Evolutionary conservation across 2,329 filamentous ascomycete genomes (phyloP).

Genomic region (Trichophyton simii): DNA sequence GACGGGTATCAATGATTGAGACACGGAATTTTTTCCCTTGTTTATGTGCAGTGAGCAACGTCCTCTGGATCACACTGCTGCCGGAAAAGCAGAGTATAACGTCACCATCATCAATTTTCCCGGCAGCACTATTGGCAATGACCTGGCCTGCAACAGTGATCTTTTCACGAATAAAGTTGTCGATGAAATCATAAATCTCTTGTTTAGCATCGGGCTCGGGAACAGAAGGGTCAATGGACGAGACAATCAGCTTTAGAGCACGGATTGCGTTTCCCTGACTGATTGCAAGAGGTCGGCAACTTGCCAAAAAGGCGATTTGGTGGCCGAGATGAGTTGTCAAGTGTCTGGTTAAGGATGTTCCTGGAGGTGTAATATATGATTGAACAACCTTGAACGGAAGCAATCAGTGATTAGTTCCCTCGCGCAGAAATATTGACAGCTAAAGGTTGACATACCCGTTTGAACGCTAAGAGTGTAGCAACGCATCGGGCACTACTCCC

Average conservation of each 20-base stretch:
- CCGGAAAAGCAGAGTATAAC: conserved; percentile 79
- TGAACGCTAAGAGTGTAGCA: conserved; percentile 78
- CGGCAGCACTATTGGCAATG: conserved; percentile 63
- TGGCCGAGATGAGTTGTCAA: conserved; percentile 85
- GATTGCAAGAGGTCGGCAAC: conserved; percentile 89
- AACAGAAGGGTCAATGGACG: conserved; percentile 74
- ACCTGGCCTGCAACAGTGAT: conserved; percentile 77
- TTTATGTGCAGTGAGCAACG: conserved; percentile 58
- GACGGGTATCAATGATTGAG: conserved; percentile 66
- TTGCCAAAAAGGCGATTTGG: conserved; percentile 88
- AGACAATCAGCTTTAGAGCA: conserved; percentile 84
- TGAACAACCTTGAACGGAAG: conserved; percentile 53
- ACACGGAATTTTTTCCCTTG: conserved; percentile 68
- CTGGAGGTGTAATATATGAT: conserved; percentile 78
- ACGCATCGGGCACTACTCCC: conserved; percentile 82
- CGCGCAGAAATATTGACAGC: neutral
- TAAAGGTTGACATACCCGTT: conserved; percentile 47
- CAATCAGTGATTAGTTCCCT: neutral
- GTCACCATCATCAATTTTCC: conserved; percentile 66
- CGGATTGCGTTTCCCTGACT: conserved; percentile 95
- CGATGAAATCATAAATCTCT: conserved; percentile 65
- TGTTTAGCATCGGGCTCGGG: conserved; percentile 73
- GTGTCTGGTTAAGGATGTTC: conserved; percentile 76
- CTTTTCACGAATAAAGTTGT: conserved; percentile 80
- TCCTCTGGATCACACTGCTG: conserved; percentile 72